These are phyloP conservation scores for Blepharisma japonicum DNA, from an alignment of 73 alveolate genomes.

Conservation along the genomic window DNA sequence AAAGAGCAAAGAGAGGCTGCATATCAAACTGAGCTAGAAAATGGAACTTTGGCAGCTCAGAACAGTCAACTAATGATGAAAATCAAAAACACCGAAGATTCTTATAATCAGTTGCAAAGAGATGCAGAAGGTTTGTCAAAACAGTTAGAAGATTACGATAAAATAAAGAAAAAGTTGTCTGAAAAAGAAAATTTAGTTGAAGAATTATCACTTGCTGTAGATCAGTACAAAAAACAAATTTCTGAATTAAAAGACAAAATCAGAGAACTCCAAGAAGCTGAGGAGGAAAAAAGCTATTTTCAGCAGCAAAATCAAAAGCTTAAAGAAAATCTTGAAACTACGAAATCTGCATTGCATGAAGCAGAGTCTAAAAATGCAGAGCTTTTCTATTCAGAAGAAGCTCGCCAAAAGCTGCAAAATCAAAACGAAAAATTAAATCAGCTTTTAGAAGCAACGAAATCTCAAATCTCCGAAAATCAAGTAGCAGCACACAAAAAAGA, in stretches of 20 bases:
- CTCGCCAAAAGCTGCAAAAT: neutral
- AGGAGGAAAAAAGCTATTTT: neutral
- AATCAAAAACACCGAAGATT: neutral
- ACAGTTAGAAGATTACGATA: neutral
- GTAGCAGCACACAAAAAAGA: neutral
- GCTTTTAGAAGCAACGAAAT: neutral
- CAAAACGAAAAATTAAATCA: constrained; percentile 9
- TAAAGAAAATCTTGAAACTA: constrained; percentile 6
- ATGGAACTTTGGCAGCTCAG: no score
- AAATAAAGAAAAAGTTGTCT: constrained; percentile 26
- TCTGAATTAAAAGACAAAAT: constrained; percentile 30
- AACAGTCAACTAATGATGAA: no score
- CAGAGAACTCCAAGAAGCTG: neutral
- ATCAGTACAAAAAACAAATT: constrained; percentile 23
- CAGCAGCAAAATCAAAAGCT: constrained; percentile 15
- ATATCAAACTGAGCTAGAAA: no score
- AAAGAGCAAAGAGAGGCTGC: no score
- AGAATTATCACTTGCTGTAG: constrained; percentile 12
- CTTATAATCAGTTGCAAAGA: constrained; percentile 31
- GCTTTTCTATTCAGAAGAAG: neutral
- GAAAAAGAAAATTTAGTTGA: neutral
- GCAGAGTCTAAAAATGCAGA: constrained; percentile 4
- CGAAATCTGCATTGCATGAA: neutral
- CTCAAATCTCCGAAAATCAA: constrained; percentile 26
- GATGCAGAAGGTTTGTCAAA: constrained; percentile 27